Base-by-base conservation (phyloP, 306 rosid genomes). In the Vicia faba region DNA sequence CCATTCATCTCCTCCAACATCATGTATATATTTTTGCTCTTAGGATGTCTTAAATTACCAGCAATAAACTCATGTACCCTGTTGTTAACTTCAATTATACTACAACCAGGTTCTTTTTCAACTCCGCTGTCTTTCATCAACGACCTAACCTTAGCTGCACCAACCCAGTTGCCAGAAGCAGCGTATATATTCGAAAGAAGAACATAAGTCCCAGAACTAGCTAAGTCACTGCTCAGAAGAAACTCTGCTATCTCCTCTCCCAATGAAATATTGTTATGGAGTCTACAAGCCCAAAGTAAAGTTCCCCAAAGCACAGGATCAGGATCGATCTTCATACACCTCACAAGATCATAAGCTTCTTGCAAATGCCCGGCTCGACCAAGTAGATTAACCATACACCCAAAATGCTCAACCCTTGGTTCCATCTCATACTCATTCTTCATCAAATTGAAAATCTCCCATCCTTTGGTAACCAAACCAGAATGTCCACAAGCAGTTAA, bases 291-390 rank as follows among this genome's bases (percentile, higher is more conserved):
- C 79, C 96, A 89, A 10, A 91, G 95, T 41, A 91, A 66, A 43
- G 96, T 82, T 62, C 96, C 96, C 97, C 91, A 88, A 15, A 91
- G 13, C 48, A 91, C 75, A 14, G 89, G 87, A 80, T 91, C 96
- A 2, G 89, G 85, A 13, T 84, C 80, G 43, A 85, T 75, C 59
- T 61, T 63, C 89, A 88, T 91, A 74, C 64, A 74, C 74, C 77
- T 85, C 23, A 91, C 85, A 44, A 88, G 87, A 19, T 75, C 81
- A 58, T 82, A 85, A 23, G 88, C 97, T 80, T 91, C 96, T 70
- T 75, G 80, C 20, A 86, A 62, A 35, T 63, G 80, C 61, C 93
- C 96, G 2, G 91, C 93, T 4, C 91, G 85, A 73, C 97, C 86
- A 33, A 91, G 88, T 61, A 91, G 92, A 80, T 83, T 88, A 33